These are phyloP conservation scores for Penicillium cinerascens DNA, from an alignment of 495 filamentous ascomycete genomes.

Conservation along the genomic window DNA sequence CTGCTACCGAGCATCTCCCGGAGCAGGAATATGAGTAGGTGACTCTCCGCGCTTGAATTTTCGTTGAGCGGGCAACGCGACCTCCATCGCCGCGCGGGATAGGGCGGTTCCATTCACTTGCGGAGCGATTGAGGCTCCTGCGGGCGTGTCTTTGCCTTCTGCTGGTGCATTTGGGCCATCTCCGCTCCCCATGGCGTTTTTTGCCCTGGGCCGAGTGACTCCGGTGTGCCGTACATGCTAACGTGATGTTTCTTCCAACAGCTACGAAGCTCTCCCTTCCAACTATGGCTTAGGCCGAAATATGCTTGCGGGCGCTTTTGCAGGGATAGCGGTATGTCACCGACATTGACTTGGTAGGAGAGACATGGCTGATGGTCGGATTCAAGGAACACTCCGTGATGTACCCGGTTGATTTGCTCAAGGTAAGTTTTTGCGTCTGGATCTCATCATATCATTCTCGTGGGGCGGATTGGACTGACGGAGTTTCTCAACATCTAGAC, in stretches of 20 bases:
- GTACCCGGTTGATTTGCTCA: slow-evolving; percentile 97
- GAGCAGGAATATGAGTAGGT: slow-evolving; percentile 48
- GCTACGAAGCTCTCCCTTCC: slow-evolving; percentile 68
- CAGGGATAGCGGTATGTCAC: slow-evolving; percentile 80
- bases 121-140: neutral
- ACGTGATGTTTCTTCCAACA: slow-evolving; percentile 24
- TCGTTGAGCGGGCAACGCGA: neutral
- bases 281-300: slow-evolving; percentile 69
- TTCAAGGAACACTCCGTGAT: slow-evolving; percentile 82
- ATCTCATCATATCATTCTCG: neutral
- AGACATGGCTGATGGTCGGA: slow-evolving; percentile 20
- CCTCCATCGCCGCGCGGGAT: neutral
- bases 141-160: neutral
- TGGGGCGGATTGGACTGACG: slow-evolving; percentile 1
- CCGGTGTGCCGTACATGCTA: slow-evolving; percentile 12
- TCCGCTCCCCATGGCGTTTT: neutral
- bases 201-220: neutral
- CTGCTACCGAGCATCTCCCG: slow-evolving; percentile 34
- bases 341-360: neutral
- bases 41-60: slow-evolving; percentile 2
- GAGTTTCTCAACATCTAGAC: slow-evolving; percentile 56
- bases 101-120: neutral
- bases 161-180: neutral
- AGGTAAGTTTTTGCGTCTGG: slow-evolving; percentile 57
- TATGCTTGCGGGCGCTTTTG: slow-evolving; percentile 93